Conservation (phyloP, 345 rosid genomes). For the Gossypium arboreum region DNA sequence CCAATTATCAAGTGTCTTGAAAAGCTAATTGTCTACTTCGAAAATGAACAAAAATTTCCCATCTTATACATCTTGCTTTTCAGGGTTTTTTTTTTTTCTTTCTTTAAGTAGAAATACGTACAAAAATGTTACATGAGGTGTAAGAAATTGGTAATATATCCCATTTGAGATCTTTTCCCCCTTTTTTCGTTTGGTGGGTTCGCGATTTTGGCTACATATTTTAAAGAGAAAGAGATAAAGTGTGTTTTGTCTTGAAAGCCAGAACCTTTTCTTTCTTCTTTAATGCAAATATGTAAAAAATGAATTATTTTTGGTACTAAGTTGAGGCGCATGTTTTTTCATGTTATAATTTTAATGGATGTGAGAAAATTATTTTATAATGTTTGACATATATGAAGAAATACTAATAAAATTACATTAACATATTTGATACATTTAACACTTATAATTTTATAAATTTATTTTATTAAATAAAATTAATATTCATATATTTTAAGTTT, state of each 20-base stretch:
- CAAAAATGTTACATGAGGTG: background rate
- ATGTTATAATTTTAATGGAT: no score
- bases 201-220: background rate
- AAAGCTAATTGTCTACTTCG: constrained; percentile 17
- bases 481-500: no score
- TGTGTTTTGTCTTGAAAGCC: constrained; percentile 8
- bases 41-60: constrained; percentile 16
- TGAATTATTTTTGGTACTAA: no score
- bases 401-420: no score
- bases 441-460: no score
- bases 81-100: background rate
- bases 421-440: no score
- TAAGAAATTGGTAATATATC: background rate
- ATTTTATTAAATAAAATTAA: no score
- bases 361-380: no score
- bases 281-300: no score
- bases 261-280: no score
- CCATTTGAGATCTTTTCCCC: background rate
- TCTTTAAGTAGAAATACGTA: background rate
- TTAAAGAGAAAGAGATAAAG: background rate
- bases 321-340: no score
- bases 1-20: constrained; percentile 15
- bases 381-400: no score
- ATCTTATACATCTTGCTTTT: background rate
- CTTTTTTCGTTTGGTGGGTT: background rate